Percentiles rank a stretch among this genome's conserved stretches.
These are phyloP conservation scores for Melampsora americana DNA, from an alignment of 1,284 basidiomycete genomes.

Conservation along the genomic window DNA sequence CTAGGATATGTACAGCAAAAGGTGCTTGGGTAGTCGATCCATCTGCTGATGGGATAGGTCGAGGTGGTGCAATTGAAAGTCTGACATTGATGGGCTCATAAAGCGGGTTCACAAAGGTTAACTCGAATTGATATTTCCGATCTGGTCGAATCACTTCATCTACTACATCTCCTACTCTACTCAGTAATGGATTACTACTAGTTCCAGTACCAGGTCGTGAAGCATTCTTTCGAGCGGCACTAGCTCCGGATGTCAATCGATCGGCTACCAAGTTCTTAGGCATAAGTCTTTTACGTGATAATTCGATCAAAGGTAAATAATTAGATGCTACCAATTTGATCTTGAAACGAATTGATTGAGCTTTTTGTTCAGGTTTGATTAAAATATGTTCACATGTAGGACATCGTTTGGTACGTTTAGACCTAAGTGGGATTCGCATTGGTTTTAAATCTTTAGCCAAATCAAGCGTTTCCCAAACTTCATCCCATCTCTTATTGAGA, in stretches of 20 bases:
- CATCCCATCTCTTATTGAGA: constrained; percentile 34
- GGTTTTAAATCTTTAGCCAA: constrained; percentile 72
- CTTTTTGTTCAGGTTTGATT: constrained; percentile 96
- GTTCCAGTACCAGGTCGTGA: constrained; percentile 57
- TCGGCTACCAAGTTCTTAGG: constrained; percentile 55
- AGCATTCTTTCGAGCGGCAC: constrained; percentile 39
- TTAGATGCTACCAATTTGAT: constrained; percentile 93
- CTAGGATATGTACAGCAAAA: constrained; percentile 73
- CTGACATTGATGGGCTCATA: constrained; percentile 89
- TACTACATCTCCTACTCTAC: constrained; percentile 45
- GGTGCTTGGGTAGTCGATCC: constrained; percentile 55
- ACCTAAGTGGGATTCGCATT: constrained; percentile 79
- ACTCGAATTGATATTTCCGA: constrained; percentile 76
- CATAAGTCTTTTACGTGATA: constrained; percentile 22
- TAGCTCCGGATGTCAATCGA: constrained; percentile 48
- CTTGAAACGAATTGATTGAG: constrained; percentile 86
- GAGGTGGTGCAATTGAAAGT: constrained; percentile 65
- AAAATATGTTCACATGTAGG: constrained; percentile 89
- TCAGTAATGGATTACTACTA: constrained; percentile 40
- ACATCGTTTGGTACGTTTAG: constrained; percentile 93
- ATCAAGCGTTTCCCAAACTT: constrained; percentile 32
- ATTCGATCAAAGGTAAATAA: constrained; percentile 82
- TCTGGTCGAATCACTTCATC: constrained; percentile 64
- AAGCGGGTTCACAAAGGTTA: constrained; percentile 84
- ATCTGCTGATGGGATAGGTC: constrained; percentile 52